Base-by-base conservation (phyloP, 2,329 filamentous ascomycete genomes). In the Bipolaris gigantea region DNA sequence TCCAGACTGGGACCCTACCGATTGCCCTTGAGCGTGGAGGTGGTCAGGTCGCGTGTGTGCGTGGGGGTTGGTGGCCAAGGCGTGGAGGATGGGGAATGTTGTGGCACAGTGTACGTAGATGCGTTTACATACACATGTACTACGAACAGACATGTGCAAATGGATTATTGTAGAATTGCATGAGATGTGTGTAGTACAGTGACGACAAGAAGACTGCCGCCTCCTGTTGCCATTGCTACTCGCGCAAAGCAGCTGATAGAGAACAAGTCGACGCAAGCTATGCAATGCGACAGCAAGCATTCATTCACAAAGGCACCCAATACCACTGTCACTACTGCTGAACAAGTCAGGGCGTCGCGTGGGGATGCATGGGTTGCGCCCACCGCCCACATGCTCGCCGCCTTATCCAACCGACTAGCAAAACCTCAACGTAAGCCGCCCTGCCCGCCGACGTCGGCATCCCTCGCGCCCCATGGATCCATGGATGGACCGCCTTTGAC, bases 1-100 rank as follows among this genome's bases (percentile, higher is more conserved):
- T 55, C 47, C 60, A 77, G 76, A 77, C 61, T 77, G 76, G 76
- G 78, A 81, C 66, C 79, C 78, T 57, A 80, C 78, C 19, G 71
- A 78, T 66, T 68, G 69, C 32, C 58, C 61, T 48, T 73, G 55
- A 66, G 50, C 45, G 60, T 62, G 57, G 65, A 48, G 53, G 40
- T 21, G 55, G 53, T 48, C 45, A 58, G 38, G 34, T 39, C 43
- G 48, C 45, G 55, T 48, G 56, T 60, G 66, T 65, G 62, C 23
- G 23, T 23, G 66, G 67, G 63, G 63, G 61, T 59, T 34, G 33
- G 39, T 34, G 32, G 46, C 47, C 48, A 55, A 57, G 40, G n/a
- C 43, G 55, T 59, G 52, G 55, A 51, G 42, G 49, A 48, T 52
- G 18, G 18, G 36, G 30, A 21, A n/a, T 3, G 40, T 16, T 34